Conservation (phyloP, 495 filamentous ascomycete species). For the Neurospora sublineolata region DNA sequence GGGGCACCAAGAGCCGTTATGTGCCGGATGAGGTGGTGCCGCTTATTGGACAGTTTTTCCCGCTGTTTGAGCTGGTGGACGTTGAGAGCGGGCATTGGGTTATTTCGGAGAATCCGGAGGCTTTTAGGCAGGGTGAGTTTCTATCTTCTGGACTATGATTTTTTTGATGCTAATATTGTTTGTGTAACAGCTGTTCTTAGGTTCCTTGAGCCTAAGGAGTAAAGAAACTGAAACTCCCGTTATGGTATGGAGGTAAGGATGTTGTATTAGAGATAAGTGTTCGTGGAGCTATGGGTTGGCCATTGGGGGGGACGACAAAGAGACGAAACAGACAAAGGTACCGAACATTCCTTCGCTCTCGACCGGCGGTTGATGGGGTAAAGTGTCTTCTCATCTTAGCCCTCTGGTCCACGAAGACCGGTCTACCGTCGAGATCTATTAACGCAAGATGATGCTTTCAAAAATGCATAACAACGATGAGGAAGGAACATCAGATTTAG, state of each 20-base stretch:
- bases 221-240: background rate
- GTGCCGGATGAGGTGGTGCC: slow-evolving; percentile 82
- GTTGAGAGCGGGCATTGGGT: slow-evolving; percentile 91
- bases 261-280: background rate
- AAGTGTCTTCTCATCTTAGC: background rate
- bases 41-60: slow-evolving; percentile 81
- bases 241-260: background rate
- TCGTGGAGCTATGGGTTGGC: slow-evolving; percentile 1
- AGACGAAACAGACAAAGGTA: background rate
- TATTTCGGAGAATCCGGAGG: slow-evolving; percentile 83
- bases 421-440: background rate
- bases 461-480: background rate
- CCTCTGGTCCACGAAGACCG: background rate
- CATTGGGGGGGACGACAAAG: background rate
- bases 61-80: slow-evolving; percentile 65
- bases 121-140: slow-evolving; percentile 63
- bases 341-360: background rate
- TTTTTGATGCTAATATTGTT: background rate
- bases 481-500: background rate
- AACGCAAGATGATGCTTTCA: background rate
- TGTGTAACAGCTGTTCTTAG: slow-evolving; percentile 41
- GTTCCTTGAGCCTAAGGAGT: slow-evolving; percentile 51
- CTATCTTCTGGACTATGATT: background rate
- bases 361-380: background rate
- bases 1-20: slow-evolving; percentile 76